phyloP scores from a whole-genome alignment of 176 grass and related monocot species.

The Triticum dicoccoides region DNA sequence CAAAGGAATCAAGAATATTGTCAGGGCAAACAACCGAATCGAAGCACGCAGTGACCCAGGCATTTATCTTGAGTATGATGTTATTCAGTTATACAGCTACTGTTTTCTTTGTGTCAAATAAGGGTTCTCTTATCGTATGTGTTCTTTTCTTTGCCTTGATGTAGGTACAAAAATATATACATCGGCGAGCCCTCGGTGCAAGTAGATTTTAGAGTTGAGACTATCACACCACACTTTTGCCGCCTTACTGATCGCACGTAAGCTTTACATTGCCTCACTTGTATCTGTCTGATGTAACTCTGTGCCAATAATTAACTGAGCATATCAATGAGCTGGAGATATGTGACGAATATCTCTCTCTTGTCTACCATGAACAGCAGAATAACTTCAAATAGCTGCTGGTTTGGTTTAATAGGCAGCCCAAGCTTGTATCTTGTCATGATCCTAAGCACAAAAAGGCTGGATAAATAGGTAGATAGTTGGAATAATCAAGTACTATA shows the following conservation, averaged over 20 bases:
- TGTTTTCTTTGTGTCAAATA: background rate
- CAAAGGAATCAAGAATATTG: conserved; percentile 71
- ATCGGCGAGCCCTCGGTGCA: conserved; percentile 43
- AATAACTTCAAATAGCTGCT: background rate
- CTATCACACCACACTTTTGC: conserved; percentile 66
- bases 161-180: conserved; percentile 52
- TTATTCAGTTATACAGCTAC: background rate
- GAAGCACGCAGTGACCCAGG: conserved; percentile 48
- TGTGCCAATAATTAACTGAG: background rate
- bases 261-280: conserved; percentile 11
- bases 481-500: background rate
- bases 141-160: conserved; percentile 23
- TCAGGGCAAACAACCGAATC: conserved; percentile 56
- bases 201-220: conserved; percentile 30
- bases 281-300: background rate
- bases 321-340: background rate
- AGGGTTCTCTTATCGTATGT: background rate
- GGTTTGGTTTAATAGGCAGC: background rate
- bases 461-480: background rate
- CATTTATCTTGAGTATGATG: conserved; percentile 61
- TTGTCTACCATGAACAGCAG: background rate
- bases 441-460: background rate
- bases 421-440: background rate
- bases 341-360: background rate
- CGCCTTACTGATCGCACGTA: conserved; percentile 92